A percentile compares a stretch with the other conserved stretches of the same genome.
phyloP scores from a whole-genome alignment of 208 protist species.

The Crithidia expoeki region DNA sequence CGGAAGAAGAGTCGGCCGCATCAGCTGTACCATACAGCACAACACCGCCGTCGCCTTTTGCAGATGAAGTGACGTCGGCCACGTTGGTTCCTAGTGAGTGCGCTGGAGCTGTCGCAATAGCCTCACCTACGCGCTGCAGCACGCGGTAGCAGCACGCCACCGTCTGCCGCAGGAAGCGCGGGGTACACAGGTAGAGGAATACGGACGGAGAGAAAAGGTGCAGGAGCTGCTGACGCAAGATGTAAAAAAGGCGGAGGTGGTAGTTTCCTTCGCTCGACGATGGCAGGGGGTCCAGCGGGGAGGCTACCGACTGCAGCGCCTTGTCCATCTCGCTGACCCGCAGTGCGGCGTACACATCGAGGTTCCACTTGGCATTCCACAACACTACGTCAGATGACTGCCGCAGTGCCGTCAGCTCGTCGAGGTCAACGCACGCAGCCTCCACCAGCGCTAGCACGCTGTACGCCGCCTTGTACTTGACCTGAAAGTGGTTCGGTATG shows the following conservation, averaged over 20 bases:
- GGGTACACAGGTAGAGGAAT: constrained; percentile 29
- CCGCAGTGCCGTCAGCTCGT: constrained; percentile 62
- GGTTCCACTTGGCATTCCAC: constrained; percentile 91
- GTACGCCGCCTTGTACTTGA: constrained; percentile 71
- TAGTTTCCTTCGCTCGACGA: constrained; percentile 13
- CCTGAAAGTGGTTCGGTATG: constrained; percentile 78
- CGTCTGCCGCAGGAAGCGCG: constrained; percentile 32
- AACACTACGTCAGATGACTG: constrained; percentile 67
- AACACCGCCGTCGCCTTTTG: background rate
- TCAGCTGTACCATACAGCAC: background rate
- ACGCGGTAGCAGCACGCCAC: constrained; percentile 33
- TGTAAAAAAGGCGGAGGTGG: constrained; percentile 33
- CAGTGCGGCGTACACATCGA: constrained; percentile 83
- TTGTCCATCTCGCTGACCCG: constrained; percentile 61
- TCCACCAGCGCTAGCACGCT: constrained; percentile 61
- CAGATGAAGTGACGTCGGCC: background rate
- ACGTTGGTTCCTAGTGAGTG: background rate
- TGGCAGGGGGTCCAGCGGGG: constrained; percentile 28
- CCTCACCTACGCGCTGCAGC: constrained; percentile 32
- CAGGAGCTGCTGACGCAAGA: constrained; percentile 34
- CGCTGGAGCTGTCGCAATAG: background rate
- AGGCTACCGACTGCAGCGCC: constrained; percentile 32
- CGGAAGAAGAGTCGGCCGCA: background rate
- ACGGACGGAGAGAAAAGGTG: constrained; percentile 31
- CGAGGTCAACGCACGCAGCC: constrained; percentile 49